Base-by-base conservation (phyloP, 1,284 basidiomycete species). In the Heterobasidion parviporum region DNA sequence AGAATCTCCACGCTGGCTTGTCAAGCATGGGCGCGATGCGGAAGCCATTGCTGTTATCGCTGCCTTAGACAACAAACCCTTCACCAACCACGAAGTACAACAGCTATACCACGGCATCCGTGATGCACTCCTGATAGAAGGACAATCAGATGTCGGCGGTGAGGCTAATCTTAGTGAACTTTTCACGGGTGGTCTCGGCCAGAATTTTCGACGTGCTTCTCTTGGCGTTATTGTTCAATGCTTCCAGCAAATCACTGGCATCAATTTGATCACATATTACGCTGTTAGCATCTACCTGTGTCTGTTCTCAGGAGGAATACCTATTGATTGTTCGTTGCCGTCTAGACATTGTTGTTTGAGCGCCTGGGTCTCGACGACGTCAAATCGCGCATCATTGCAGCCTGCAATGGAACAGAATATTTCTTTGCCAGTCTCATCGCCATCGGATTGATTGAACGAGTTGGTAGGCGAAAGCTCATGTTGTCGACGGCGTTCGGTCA, bases 321-420 rank as follows among this genome's bases (percentile, higher is more conserved):
- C 36, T n/a, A 26, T 54, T 14, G 26, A 14, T n/a, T 46, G n/a
- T 45, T 34, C 14, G 16, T 7, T 16, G 43, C 38, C 55, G 44
- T 50, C 54, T 35, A 82, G 79, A 82, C 82, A 2, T 60, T 83
- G 4, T 68, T 85, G 1, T 83, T 83, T 62, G 77, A 83, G 62
- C 75, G 80, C 18, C 73, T 85, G 8, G 82, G 82, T 14, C 74
- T 86, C 46, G 76, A 78, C 51, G 77, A 81, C 61, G 74, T 78
- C 32, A 79, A 81, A 44, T 82, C 84, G 3, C 79, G 85, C 52
- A 77, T 87, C 55, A 73, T 89, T 52, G 84, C 86, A 0, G 83
- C 83, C 15, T 82, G 81, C 56, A 86, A 87, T 63, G 83, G 83
- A 49, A 85, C 85, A 6, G 83, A 86, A 67, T 85, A 85, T 63